These are phyloP conservation scores for Coemansia sp. DNA, from an alignment of 192 early-diverging fungal species.

Conservation along the genomic window DNA sequence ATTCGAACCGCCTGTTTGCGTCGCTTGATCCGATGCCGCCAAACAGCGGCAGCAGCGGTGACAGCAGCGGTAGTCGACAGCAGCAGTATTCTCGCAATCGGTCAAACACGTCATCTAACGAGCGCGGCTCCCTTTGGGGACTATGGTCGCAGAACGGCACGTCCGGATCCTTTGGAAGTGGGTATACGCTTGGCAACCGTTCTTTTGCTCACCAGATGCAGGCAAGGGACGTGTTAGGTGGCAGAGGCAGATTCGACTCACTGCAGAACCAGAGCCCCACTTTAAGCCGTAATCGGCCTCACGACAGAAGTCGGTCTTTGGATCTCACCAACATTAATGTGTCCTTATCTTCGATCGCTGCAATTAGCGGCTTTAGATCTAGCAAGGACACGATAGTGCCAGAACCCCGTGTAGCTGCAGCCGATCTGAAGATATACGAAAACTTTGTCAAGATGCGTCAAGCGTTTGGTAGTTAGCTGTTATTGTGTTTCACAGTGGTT, in stretches of 20 bases:
- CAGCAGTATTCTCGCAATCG: constrained; percentile 14
- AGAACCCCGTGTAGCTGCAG: constrained; percentile 42
- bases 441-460: neutral
- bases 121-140: constrained; percentile 35
- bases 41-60: neutral
- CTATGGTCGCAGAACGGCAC: constrained; percentile 20
- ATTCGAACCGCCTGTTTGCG: constrained; percentile 20
- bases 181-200: neutral
- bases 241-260: neutral
- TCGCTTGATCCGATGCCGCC: constrained; percentile 15
- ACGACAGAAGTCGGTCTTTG: constrained; percentile 43
- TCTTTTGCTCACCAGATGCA: neutral
- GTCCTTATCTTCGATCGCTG: neutral
- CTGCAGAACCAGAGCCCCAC: neutral
- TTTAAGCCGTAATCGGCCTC: neutral
- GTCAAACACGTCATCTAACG: constrained; percentile 23
- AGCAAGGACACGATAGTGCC: constrained; percentile 5
- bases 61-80: constrained; percentile 1
- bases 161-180: neutral
- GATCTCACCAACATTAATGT: constrained; percentile 20
- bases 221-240: neutral
- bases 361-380: neutral
- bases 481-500: neutral
- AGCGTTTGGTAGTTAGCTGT: neutral
- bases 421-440: constrained; percentile 28